Base-by-base conservation (phyloP, 1,139 yeast genomes). In the Geotrichum candidum region DNA sequence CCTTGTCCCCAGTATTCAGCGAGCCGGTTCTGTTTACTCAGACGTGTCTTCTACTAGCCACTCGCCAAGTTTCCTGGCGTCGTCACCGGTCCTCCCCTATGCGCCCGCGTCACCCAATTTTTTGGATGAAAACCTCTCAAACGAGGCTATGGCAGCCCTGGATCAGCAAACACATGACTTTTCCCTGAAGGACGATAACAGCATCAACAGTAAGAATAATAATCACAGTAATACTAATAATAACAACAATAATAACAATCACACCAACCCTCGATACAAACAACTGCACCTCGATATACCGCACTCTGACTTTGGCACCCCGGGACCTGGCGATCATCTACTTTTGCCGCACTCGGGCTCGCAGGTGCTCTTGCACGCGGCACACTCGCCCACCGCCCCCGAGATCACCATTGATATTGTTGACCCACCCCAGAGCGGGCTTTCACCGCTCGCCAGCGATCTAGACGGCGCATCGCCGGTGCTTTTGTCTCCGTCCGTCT, bases 91-190 rank as follows among this genome's bases (percentile, higher is more conserved):
- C 4, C 60, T 58, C 18, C 60, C 59, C 13, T 48, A 53, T 15
- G n/a, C 53, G 1, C 51, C 65, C 11, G 57, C 62, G 45, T 66
- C 69, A 15, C 69, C 69, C 2, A 64, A 63, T 53, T 64, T 64
- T 45, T 59, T 63, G 11, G 58, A 63, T 25, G 45, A 4, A 3
- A 35, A 11, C 15, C 15, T 35, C 6, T 27, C 52, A 29, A 25
- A 27, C 33, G 35, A 35, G n/a, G 53, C 38, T n/a, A 23, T 58
- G 18, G 57, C 58, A 2, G 29, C 31, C 50, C 52, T 59, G 52
- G 50, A 41, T 27, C 58, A 51, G 41, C 45, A 55, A 13, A 48
- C 58, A 2, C 48, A 27, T 13, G 57, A 25, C 22, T 53, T 58
- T 25, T 53, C 60, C 10, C 48, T 58, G 10, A 51, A 31, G 15